Conservation (phyloP, 106 monocot genomes). For the Iris macrosiphon region DNA sequence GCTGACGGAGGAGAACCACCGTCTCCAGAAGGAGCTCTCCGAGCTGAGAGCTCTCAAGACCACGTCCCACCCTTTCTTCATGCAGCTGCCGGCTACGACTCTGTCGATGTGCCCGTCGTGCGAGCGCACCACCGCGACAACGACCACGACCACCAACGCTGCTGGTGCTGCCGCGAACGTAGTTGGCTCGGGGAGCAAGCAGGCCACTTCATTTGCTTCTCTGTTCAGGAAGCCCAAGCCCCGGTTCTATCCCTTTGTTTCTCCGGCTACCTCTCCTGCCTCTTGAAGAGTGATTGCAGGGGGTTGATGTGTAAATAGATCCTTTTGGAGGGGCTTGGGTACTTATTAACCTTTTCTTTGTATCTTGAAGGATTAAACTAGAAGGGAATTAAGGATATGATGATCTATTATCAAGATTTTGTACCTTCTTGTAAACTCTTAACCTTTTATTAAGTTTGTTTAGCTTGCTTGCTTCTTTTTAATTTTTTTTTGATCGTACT, state of each 20-base stretch:
- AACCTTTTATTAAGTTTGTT: too few relatives aligned
- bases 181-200: too few relatives aligned
- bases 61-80: constrained; percentile 27
- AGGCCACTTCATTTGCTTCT: not conserved
- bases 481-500: too few relatives aligned
- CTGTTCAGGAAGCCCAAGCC: constrained; percentile 6
- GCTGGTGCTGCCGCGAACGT: not conserved
- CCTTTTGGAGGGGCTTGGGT: too few relatives aligned
- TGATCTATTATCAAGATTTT: too few relatives aligned
- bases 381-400: too few relatives aligned
- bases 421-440: too few relatives aligned
- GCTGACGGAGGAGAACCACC: constrained; percentile 46
- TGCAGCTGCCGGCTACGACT: constrained; percentile 55
- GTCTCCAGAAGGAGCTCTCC: constrained; percentile 50
- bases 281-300: too few relatives aligned
- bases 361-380: too few relatives aligned
- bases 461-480: too few relatives aligned
- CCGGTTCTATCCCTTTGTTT: constrained; percentile 6
- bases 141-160: not conserved
- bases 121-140: constrained; percentile 26
- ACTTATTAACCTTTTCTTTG: too few relatives aligned
- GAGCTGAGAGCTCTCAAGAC: constrained; percentile 54
- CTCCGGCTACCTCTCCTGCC: constrained; percentile 10
- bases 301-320: too few relatives aligned
- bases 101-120: constrained; percentile 61